Evolutionary conservation across 176 grass and related monocot genomes (phyloP).

Genomic region (Hordeum vulgare): DNA sequence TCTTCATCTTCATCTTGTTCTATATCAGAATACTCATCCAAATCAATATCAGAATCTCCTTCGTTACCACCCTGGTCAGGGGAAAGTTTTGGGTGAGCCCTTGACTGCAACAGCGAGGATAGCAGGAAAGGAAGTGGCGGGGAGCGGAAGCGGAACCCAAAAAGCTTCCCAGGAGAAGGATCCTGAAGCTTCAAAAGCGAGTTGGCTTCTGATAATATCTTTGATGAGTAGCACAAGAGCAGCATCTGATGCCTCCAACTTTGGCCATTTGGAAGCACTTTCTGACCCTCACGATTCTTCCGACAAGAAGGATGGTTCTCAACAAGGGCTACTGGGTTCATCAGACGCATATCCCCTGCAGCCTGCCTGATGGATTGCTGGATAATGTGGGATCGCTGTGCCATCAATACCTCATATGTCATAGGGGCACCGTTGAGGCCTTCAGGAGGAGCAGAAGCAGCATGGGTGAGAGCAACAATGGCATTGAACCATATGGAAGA

Average conservation of each 20-base stretch:
- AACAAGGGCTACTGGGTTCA: constrained; percentile 87
- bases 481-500: constrained; percentile 95
- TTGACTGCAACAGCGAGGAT: constrained; percentile 79
- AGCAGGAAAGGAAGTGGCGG: constrained; percentile 70
- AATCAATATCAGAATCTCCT: constrained; percentile 64
- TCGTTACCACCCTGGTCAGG: constrained; percentile 57
- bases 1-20: constrained; percentile 91
- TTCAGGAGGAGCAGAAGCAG: constrained; percentile 84
- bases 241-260: constrained; percentile 85
- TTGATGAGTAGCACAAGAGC: constrained; percentile 84
- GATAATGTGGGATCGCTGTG: constrained; percentile 83
- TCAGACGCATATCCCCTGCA: constrained; percentile 77
- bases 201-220: constrained; percentile 92
- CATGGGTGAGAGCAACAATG: constrained; percentile 90
- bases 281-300: constrained; percentile 63
- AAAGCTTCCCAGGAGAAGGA: constrained; percentile 61
- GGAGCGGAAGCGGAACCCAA: constrained; percentile 59
- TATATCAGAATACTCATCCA: constrained; percentile 72
- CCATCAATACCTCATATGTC: constrained; percentile 85
- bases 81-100: constrained; percentile 64
- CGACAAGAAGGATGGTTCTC: constrained; percentile 93
- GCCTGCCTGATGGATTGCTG: constrained; percentile 77
- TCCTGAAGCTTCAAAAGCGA: constrained; percentile 80
- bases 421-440: constrained; percentile 68
- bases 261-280: constrained; percentile 79